Evolutionary conservation across 192 early-diverging fungal species (phyloP), one percentile per base, ranked within the genome.

Genomic region (Entomortierella parvispora): DNA sequence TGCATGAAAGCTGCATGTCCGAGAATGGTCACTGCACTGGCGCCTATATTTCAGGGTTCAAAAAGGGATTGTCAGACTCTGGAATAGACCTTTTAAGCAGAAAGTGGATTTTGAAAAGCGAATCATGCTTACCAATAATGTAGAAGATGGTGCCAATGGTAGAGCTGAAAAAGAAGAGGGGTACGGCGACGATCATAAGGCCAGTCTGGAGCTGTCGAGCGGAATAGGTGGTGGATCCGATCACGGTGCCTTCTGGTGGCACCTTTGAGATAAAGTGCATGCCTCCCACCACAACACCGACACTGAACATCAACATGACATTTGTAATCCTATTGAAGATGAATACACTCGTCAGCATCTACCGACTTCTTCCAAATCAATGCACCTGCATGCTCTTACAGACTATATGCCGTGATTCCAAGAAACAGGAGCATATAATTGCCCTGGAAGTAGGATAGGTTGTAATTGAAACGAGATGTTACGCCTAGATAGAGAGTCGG

Each of bases 391-490:
- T 14, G 44, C 52, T 60, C 69, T 84, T 81, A 88, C 84, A 90
- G 17, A 20, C 80, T 82, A 58, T 86, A 90, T 22, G 87, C 79
- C 15, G 82, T 71, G 33, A 90, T 81, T 23, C 71, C 86, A 12
- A 88, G 56, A 50, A 90, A 63, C 44, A 90, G 80, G 33, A 88
- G n/a, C 29, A 81, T 72, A 63, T 90, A 90, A 68, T 90, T 90
- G 22, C 78, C 71, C 46, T 87, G 84, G 62, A 84, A 90, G 40
- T 88, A 83, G 12, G 79, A 59, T 3, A 90, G 56, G 62, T 90
- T 90, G 49, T 85, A 84, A 55, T 74, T 85, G 60, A 67, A 56
- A 29, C 66, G 58, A n/a, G 79, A 49, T 2, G 67, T 64, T 7
- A 69, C 52, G 34, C 28, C 81, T 82, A 67, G 46, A 22, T 51